phyloP scores from a whole-genome alignment of 148 eudicot genomes.

The Camellia granthamiana region DNA sequence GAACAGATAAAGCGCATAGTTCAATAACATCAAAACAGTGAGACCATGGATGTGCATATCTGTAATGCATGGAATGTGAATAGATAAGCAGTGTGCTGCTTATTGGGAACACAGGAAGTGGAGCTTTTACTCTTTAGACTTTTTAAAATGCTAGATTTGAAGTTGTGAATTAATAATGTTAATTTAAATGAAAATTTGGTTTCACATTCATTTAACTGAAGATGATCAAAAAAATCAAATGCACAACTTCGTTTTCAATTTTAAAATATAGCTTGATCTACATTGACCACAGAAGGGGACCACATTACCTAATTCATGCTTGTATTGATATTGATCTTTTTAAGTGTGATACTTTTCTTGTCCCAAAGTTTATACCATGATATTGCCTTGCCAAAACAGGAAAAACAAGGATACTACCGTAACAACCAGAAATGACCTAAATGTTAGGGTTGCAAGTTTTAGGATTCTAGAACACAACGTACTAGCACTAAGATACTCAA shows the following conservation, averaged over 20 bases:
- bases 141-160: neutral
- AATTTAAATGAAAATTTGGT: neutral
- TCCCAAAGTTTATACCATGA: neutral
- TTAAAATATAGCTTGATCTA: neutral
- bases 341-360: neutral
- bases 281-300: neutral
- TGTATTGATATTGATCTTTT: constrained; percentile 1
- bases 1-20: neutral
- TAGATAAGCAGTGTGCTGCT: neutral
- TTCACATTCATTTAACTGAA: neutral
- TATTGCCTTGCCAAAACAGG: neutral
- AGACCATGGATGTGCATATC: neutral
- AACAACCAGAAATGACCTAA: neutral
- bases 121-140: neutral
- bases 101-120: neutral
- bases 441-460: neutral
- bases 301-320: neutral
- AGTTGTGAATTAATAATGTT: neutral
- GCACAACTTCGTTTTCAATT: neutral
- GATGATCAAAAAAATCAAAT: neutral
- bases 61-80: neutral
- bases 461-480: neutral
- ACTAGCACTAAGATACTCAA: neutral
- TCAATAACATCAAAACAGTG: neutral
- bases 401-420: neutral